Percentiles rank a stretch among this genome's conserved stretches.
Evolutionary conservation across 352 stramenopile genomes (phyloP).

Genomic region (Proteromonas lacertae): DNA sequence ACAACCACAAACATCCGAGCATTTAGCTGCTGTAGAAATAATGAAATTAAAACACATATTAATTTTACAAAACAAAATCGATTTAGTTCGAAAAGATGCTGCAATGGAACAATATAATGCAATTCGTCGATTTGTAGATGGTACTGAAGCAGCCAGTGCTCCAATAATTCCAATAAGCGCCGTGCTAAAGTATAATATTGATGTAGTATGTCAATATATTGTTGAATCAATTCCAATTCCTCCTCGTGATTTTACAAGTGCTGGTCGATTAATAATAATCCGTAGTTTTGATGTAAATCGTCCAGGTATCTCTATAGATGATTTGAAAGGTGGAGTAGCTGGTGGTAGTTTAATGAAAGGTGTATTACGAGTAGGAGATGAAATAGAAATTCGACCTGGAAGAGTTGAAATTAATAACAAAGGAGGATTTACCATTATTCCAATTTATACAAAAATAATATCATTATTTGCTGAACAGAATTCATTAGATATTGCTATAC

Average conservation of each 20-base stretch:
- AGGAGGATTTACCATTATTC: constrained; percentile 32
- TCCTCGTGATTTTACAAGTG: constrained; percentile 79
- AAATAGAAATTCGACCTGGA: constrained; percentile 94
- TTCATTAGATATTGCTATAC: constrained; percentile 89
- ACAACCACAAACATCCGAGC: constrained; percentile 95
- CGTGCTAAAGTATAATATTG: constrained; percentile 99
- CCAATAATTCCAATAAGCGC: constrained; percentile 97
- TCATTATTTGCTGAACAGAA: constrained; percentile 96
- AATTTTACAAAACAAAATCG: constrained; percentile 99
- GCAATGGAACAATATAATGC: constrained; percentile 79
- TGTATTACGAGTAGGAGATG: constrained; percentile 75
- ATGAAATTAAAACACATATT: constrained; percentile 99
- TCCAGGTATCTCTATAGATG: constrained; percentile 83
- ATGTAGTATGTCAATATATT: constrained; percentile 98
- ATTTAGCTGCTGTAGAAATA: constrained; percentile 98
- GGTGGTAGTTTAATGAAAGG: constrained; percentile 60
- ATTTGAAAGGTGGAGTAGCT: constrained; percentile 63
- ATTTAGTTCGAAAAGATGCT: constrained; percentile 93
- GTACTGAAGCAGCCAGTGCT: constrained; percentile 71
- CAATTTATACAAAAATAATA: constrained; percentile 45
- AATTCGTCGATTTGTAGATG: too few relatives aligned
- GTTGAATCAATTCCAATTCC: constrained; percentile 89
- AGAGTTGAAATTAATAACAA: constrained; percentile 93
- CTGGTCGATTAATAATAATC: constrained; percentile 94
- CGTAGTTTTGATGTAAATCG: constrained; percentile 99